Evolutionary conservation across 495 filamentous ascomycete species (phyloP), one percentile per base, ranked within the genome.

Genomic region (Podospora tetraspora): DNA sequence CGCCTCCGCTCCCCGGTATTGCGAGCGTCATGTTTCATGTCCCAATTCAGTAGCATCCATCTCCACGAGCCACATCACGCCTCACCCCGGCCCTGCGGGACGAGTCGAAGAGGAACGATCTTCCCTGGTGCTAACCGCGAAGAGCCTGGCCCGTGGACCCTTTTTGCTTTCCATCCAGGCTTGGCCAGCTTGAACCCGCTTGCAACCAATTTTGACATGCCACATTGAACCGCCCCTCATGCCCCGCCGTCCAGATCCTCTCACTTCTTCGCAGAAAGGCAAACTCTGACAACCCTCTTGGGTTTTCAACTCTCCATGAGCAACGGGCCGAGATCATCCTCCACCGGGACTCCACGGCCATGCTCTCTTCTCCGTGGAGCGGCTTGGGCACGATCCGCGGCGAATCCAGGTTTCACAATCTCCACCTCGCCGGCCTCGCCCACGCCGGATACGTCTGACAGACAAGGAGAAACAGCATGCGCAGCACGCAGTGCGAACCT

Each of bases 341-440:
- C 34, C 34, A 19, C 34, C 43, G 12, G 37, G 34, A 19, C 16
- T 19, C 37, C 37, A 52, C 16, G 16, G 19, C 43, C 43, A n/a
- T 52, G 43, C 43, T 52, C 37, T n/a, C 37, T 16, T n/a, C 43
- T 52, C 37, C 43, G 43, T 8, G 43, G 43, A 52, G 43, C 43
- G 43, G 43, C 43, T n/a, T 66, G 25, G 43, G 62, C 34, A 32
- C 30, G 24, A 23, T 61, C 66, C 60, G 64, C 22, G n/a, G 58
- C 68, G 63, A 52, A 23, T n/a, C 27, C 59, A 59, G 64, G 64
- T 70, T 70, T 70, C 68, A 70, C 58, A 52, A 59, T 43, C 27
- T 66, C 59, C 59, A 70, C 29, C 9, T n/a, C 60, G 29, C 60
- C 25, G 13, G 21, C 43, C 16, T 52, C 43, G 43, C 59, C 43